Base-by-base conservation (phyloP, 768 basidiomycete species). In the Auriscalpium microsporum region DNA sequence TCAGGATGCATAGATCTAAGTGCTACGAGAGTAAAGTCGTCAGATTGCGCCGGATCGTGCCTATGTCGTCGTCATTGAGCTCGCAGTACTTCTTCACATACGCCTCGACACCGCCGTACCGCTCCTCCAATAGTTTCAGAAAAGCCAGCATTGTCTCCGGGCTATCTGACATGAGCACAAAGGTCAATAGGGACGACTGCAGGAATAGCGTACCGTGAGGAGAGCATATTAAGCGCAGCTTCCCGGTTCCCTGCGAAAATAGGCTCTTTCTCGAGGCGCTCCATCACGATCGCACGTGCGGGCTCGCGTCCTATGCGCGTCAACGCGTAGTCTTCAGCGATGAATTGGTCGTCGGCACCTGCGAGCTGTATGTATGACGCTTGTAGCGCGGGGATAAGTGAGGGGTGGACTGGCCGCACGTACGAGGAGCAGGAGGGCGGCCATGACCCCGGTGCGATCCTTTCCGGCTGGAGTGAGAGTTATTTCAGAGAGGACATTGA, bases 221-320 rank as follows among this genome's bases (percentile, higher is more conserved):
- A 81, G 52, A 91, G 81, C 86, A 90, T 87, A 58, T 87, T 90
- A n/a, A 88, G 71, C 2, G 87, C 87, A 21, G 87, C 86, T 54
- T 86, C 80, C 44, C 77, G 80, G 61, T 89, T 85, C 7, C 82
- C 75, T 1, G 85, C 83, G 60, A 90, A 90, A 11, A 87, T 57
- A 0, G 89, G 86, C 56, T 88, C 85, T 62, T 83, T 83, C 9
- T 75, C 70, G 33, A 91, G 75, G 8, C 89, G 78, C 42, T 73
- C 69, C 74, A 90, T 80, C 42, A 91, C 79, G 74, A 75, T 81
- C 58, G 79, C 80, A 28, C 89, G 78, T 11, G 82, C 80, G 17
- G 89, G 89, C 66, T 90, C 90, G 37, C 90, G 82, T 5, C 90
- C 90, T 38, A 92, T 72, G 55, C 87, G 75, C 17, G 86, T 90